Evolutionary conservation across 495 filamentous ascomycete genomes (phyloP).

Genomic region (Echria macrotheca): DNA sequence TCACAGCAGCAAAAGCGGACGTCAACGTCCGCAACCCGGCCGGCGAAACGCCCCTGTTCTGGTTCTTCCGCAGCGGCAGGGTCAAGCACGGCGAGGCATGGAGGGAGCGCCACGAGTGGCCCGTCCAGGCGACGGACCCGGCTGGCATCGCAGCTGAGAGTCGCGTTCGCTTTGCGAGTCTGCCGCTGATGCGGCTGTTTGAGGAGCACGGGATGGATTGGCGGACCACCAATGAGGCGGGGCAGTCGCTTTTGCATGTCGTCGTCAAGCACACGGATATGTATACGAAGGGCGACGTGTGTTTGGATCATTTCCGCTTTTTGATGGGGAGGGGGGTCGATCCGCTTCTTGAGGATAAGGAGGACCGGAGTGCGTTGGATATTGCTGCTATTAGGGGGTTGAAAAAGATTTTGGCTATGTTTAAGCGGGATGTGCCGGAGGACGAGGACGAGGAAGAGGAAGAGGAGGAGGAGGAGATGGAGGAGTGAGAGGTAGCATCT

Average conservation of each 20-base stretch:
- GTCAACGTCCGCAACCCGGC: neutral
- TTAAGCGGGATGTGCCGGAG: neutral
- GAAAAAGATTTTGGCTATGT: slow-evolving; percentile 2
- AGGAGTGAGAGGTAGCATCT: neutral
- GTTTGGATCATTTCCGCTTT: neutral
- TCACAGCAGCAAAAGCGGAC: neutral
- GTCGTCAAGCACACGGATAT: neutral
- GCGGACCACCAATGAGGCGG: neutral
- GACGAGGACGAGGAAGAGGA: neutral
- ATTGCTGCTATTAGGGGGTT: slow-evolving; percentile 1
- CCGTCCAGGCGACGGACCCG: neutral
- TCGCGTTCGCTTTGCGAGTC: too few species aligned
- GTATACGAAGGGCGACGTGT: neutral
- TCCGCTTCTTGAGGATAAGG: neutral
- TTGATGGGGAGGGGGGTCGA: neutral
- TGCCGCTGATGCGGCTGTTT: neutral
- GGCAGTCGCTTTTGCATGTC: neutral
- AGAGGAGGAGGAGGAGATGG: neutral
- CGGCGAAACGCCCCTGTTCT: neutral
- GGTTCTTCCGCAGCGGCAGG: neutral
- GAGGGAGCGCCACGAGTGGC: neutral
- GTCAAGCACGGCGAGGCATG: neutral
- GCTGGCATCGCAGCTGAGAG: neutral
- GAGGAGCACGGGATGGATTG: neutral
- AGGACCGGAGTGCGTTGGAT: slow-evolving; percentile 2